These are phyloP conservation scores for Danielia reshetovae DNA, from an alignment of 805 yeast genomes.

Conservation along the genomic window DNA sequence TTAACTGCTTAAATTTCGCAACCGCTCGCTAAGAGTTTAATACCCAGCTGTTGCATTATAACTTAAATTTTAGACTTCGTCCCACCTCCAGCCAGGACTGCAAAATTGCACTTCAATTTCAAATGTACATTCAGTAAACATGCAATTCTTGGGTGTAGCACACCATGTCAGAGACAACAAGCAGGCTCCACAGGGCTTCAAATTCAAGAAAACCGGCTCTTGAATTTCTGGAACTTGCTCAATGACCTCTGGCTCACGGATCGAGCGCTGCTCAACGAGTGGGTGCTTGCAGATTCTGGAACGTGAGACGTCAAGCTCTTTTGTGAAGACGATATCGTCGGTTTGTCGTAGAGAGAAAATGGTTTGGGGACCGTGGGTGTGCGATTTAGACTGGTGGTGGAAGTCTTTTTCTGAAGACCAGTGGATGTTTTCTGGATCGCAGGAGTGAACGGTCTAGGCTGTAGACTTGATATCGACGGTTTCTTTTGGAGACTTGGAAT, in stretches of 20 bases:
- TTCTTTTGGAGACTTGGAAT: conserved; percentile 18
- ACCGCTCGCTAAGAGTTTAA: too few relatives aligned
- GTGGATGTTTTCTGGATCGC: conserved; percentile 7
- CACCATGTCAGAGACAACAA: too few relatives aligned
- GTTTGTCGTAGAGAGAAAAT: conserved; percentile 27
- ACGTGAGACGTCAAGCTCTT: conserved; percentile 18
- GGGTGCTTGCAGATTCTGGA: conserved; percentile 3
- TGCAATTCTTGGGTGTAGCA: too few relatives aligned
- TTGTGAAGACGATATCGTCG: conserved; percentile 40
- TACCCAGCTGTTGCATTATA: too few relatives aligned
- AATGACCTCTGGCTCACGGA: conserved; percentile 15
- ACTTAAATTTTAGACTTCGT: too few relatives aligned
- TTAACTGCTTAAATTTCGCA: too few relatives aligned
- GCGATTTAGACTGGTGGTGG: not conserved
- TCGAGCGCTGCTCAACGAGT: conserved; percentile 1
- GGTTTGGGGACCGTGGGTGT: conserved; percentile 25
- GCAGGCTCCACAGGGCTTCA: too few relatives aligned
- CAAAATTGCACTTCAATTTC: not conserved
- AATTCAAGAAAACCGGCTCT: conserved; percentile 21
- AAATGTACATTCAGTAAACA: not conserved
- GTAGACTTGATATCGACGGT: conserved; percentile 14
- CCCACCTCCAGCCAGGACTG: too few relatives aligned
- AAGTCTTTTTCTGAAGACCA: conserved; percentile 10
- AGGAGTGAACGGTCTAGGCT: conserved; percentile 8
- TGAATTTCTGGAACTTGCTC: conserved; percentile 32